These are phyloP conservation scores for Penicillium alfredii DNA, from an alignment of 495 filamentous ascomycete species.

Conservation along the genomic window DNA sequence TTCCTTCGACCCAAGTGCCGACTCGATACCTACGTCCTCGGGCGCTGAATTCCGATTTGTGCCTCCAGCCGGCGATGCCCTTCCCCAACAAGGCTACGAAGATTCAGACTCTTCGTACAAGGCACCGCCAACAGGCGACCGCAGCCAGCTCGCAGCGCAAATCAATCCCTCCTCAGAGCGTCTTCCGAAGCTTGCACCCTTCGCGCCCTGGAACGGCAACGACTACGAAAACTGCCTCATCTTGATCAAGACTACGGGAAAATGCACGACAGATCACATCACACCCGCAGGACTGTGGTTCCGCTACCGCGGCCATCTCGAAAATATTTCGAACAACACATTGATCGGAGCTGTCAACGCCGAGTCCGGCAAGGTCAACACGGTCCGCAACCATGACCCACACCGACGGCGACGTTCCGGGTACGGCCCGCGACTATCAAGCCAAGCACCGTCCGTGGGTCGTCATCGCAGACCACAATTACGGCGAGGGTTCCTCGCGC, in stretches of 20 bases:
- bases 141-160: too few species aligned
- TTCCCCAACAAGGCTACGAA: constrained; percentile 74
- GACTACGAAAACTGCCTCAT: constrained; percentile 65
- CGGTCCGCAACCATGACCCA: too few species aligned
- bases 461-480: constrained; percentile 95
- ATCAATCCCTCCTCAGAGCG: too few species aligned
- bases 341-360: constrained; percentile 91
- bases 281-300: constrained; percentile 96
- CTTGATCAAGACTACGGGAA: constrained; percentile 90
- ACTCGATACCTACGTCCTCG: constrained; percentile 72
- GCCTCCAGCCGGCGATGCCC: constrained; percentile 69
- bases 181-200: constrained; percentile 86
- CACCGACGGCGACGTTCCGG: constrained; percentile 61
- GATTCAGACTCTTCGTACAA: constrained; percentile 67
- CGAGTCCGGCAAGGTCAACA: constrained; percentile 87
- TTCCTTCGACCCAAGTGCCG: constrained; percentile 93
- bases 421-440: constrained; percentile 81
- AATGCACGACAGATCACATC: constrained; percentile 98
- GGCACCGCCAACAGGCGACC: constrained; percentile 62
- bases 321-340: constrained; percentile 95
- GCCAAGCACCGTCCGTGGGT: constrained; percentile 65
- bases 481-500: constrained; percentile 90
- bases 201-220: constrained; percentile 68
- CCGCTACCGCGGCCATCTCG: constrained; percentile 97
- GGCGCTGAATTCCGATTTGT: constrained; percentile 81